Conservation (phyloP, 371 early-diverging fungal species). For the Mortierella sp. region DNA sequence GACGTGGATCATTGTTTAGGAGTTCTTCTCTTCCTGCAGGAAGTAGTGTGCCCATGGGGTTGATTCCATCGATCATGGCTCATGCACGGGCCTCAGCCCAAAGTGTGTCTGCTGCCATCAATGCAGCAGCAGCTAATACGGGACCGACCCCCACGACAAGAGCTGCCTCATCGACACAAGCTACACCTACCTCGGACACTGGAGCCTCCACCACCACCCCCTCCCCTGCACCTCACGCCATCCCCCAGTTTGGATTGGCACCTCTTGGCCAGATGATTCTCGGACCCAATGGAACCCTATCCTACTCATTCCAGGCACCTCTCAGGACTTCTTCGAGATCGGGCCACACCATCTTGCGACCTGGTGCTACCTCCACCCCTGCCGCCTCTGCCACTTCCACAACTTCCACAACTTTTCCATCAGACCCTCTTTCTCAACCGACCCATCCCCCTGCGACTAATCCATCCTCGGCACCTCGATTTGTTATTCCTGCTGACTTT, state of each 20-base stretch:
- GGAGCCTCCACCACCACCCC: constrained; percentile 9
- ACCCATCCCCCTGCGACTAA: neutral
- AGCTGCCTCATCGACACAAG: neutral
- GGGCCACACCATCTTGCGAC: neutral
- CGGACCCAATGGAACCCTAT: constrained; percentile 36
- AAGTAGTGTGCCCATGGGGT: constrained; percentile 9
- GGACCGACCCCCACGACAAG: too few species aligned
- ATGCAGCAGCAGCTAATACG: too few species aligned
- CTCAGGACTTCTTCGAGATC: constrained; percentile 6
- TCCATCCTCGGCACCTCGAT: constrained; percentile 11
- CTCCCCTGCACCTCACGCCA: neutral
- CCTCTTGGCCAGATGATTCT: constrained; percentile 30
- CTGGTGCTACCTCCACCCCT: constrained; percentile 12
- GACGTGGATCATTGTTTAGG: constrained; percentile 5
- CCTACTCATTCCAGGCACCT: constrained; percentile 23
- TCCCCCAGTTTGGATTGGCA: constrained; percentile 12
- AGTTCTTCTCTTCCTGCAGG: constrained; percentile 20
- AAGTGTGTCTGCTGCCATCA: constrained; percentile 12
- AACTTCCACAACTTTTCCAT: constrained; percentile 16
- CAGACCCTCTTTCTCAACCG: neutral
- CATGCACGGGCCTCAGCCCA: constrained; percentile 40
- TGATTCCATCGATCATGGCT: constrained; percentile 36
- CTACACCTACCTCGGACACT: neutral
- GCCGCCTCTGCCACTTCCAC: neutral
- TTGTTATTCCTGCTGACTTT: constrained; percentile 22